phyloP scores from a whole-genome alignment of 2,329 filamentous ascomycete species.

The Fusarium nygamai region DNA sequence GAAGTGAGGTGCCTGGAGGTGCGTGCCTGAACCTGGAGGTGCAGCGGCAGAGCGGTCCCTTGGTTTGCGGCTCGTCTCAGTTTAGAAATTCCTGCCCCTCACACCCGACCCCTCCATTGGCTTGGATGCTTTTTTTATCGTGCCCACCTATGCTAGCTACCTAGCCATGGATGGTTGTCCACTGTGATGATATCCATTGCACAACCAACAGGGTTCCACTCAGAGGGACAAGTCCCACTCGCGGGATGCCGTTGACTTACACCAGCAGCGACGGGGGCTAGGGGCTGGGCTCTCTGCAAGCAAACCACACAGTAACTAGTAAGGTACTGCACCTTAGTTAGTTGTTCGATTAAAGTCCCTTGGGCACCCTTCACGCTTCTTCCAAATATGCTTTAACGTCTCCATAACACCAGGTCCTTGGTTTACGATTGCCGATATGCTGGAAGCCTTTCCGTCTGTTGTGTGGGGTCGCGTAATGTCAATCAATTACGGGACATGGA shows the following conservation, averaged over 20 bases:
- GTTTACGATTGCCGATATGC: slow-evolving; percentile 14
- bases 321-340: neutral
- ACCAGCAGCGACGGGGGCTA: neutral
- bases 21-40: slow-evolving; percentile 4
- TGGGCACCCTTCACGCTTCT: neutral
- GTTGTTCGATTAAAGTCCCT: neutral
- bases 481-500: neutral
- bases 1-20: slow-evolving; percentile 2
- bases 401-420: neutral
- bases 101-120: slow-evolving; percentile 8
- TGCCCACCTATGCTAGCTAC: too few species aligned
- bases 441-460: neutral
- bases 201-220: slow-evolving; percentile 22
- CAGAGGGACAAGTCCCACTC: slow-evolving; percentile 17
- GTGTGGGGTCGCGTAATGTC: neutral
- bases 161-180: too few species aligned
- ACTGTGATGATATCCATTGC: slow-evolving; percentile 30
- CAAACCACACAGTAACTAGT: neutral
- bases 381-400: neutral
- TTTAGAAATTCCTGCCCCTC: slow-evolving; percentile 19
- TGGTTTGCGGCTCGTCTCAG: slow-evolving; percentile 9
- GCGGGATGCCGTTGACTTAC: slow-evolving; percentile 8
- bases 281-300: neutral
- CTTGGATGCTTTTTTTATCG: neutral
- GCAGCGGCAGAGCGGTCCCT: neutral